A percentile compares a stretch with the other conserved stretches of the same genome.
phyloP scores from a whole-genome alignment of 495 filamentous ascomycete species.

The Penicillium canariense region DNA sequence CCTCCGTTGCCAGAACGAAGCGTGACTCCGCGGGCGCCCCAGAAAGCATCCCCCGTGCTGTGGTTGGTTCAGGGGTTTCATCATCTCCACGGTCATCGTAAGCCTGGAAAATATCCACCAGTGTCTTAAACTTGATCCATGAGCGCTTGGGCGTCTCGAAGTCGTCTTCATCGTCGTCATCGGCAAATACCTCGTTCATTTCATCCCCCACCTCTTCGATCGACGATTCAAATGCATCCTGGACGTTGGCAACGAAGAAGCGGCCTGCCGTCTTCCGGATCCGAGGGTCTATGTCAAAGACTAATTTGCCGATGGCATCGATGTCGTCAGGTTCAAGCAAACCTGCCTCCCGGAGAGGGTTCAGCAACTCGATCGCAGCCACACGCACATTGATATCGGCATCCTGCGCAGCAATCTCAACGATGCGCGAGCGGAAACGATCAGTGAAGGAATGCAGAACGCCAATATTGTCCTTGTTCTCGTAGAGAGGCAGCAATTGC shows the following conservation, averaged over 20 bases:
- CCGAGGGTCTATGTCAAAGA: slow-evolving; percentile 81
- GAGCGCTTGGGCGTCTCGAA: slow-evolving; percentile 68
- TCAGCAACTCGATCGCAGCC: slow-evolving; percentile 73
- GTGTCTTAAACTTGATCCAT: slow-evolving; percentile 89
- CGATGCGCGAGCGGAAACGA: slow-evolving; percentile 78
- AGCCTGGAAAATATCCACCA: slow-evolving; percentile 75
- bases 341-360: slow-evolving; percentile 76
- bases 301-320: slow-evolving; percentile 75
- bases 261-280: slow-evolving; percentile 83
- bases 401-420: slow-evolving; percentile 89
- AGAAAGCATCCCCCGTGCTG: slow-evolving; percentile 34
- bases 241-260: slow-evolving; percentile 84
- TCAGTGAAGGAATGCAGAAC: slow-evolving; percentile 86
- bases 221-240: slow-evolving; percentile 74
- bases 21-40: slow-evolving; percentile 64
- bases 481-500: slow-evolving; percentile 73
- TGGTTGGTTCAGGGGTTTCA: slow-evolving; percentile 26
- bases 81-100: slow-evolving; percentile 63
- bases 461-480: slow-evolving; percentile 69
- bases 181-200: slow-evolving; percentile 62
- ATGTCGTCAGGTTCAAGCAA: slow-evolving; percentile 88
- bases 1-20: slow-evolving; percentile 79
- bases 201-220: slow-evolving; percentile 85
- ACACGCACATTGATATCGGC: slow-evolving; percentile 74
- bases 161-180: slow-evolving; percentile 63